phyloP scores from a whole-genome alignment of 805 yeast species.

The Schwanniomyces polymorphus region DNA sequence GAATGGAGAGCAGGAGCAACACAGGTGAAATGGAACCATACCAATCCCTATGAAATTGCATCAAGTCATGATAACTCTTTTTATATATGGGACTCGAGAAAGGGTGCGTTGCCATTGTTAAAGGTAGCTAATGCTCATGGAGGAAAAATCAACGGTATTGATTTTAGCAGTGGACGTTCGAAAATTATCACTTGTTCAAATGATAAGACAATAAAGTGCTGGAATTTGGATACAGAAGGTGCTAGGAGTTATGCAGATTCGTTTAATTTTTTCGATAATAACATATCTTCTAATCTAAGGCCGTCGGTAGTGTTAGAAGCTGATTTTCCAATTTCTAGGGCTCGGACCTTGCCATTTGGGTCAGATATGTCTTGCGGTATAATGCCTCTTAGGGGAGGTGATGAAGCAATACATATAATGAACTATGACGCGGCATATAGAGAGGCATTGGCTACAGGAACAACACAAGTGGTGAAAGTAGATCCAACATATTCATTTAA shows the following conservation, averaged over 20 bases:
- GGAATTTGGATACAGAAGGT: slow-evolving; percentile 56
- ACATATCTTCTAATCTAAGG: slow-evolving; percentile 2
- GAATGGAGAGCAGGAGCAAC: slow-evolving; percentile 95
- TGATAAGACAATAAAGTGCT: slow-evolving; percentile 76
- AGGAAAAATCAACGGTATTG: slow-evolving; percentile 88
- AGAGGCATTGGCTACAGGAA: slow-evolving; percentile 20
- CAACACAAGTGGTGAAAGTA: slow-evolving; percentile 22
- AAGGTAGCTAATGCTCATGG: slow-evolving; percentile 66
- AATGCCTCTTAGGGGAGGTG: slow-evolving; percentile 89
- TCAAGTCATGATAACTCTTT: slow-evolving; percentile 82
- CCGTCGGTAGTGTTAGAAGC: slow-evolving; percentile 66
- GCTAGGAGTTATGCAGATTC: slow-evolving; percentile 10
- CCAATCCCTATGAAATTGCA: slow-evolving; percentile 75
- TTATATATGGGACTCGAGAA: slow-evolving; percentile 85
- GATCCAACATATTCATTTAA: slow-evolving; percentile 53
- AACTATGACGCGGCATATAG: slow-evolving; percentile 41
- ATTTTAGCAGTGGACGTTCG: slow-evolving; percentile 64
- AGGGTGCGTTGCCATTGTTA: slow-evolving; percentile 73
- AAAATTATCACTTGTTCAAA: slow-evolving; percentile 80
- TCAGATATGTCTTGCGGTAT: slow-evolving; percentile 70
- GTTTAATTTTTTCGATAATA: slow-evolving; percentile 19
- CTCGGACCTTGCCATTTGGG: slow-evolving; percentile 88
- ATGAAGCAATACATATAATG: slow-evolving; percentile 59
- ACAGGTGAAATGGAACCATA: slow-evolving; percentile 90
- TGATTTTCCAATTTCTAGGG: slow-evolving; percentile 85